Conservation (phyloP, 495 filamentous ascomycete species). For the Xylona heveae region DNA sequence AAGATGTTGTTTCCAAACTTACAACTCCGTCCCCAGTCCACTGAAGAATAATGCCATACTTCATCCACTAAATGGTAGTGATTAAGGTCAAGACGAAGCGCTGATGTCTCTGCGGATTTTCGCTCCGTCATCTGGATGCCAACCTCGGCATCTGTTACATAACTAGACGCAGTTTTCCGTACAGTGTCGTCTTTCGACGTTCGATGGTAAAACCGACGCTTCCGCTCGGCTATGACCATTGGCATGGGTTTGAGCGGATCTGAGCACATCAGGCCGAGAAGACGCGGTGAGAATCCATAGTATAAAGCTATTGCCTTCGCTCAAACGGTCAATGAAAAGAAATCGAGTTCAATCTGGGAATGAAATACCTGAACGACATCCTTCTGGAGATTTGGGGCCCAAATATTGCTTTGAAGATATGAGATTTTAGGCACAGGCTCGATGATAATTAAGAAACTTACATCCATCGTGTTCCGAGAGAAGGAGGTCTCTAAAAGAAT, state of each 20-base stretch:
- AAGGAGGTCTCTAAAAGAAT: constrained; percentile 7
- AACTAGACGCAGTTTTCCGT: not conserved
- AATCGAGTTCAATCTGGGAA: constrained; percentile 11
- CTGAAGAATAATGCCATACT: constrained; percentile 43
- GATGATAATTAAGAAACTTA: constrained; percentile 22
- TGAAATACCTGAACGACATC: constrained; percentile 24
- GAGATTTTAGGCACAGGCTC: too few species aligned
- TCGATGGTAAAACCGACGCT: constrained; percentile 5
- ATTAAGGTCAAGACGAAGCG: constrained; percentile 13
- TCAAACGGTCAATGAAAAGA: not conserved
- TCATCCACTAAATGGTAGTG: constrained; percentile 33
- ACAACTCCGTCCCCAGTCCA: constrained; percentile 37
- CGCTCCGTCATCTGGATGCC: not conserved
- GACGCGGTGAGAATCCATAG: constrained; percentile 47
- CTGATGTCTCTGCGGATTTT: not conserved
- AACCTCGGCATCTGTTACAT: not conserved
- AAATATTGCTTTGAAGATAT: constrained; percentile 35
- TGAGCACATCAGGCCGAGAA: constrained; percentile 43
- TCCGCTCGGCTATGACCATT: constrained; percentile 2
- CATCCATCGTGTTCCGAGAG: constrained; percentile 39
- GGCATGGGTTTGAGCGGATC: constrained; percentile 20
- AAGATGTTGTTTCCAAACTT: constrained; percentile 5
- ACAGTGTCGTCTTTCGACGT: not conserved
- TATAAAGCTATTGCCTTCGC: constrained; percentile 22
- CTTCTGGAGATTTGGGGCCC: constrained; percentile 40